These are phyloP conservation scores for Pseudognaphalium luteoalbum DNA, from an alignment of 129 eudicot genomes.

Conservation along the genomic window DNA sequence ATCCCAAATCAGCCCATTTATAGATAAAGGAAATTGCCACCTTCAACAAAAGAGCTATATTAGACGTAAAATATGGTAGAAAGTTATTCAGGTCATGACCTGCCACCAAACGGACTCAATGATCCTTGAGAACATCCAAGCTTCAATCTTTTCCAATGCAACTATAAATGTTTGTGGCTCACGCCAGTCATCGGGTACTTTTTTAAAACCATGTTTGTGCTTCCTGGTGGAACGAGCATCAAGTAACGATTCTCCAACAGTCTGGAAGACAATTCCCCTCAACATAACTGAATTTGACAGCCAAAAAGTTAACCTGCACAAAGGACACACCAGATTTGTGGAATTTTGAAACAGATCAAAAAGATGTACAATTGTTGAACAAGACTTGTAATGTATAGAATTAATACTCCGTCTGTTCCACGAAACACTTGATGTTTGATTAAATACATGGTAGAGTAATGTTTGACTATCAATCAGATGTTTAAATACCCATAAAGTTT, in stretches of 20 bases:
- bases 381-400: not conserved
- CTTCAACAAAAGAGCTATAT: not conserved
- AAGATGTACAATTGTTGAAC: not conserved
- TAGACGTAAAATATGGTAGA: not conserved
- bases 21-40: not conserved
- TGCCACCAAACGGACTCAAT: constrained; percentile 97
- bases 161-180: constrained; percentile 59
- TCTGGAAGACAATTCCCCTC: constrained; percentile 70
- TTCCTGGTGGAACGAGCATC: constrained; percentile 17
- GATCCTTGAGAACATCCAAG: constrained; percentile 85
- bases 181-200: constrained; percentile 64
- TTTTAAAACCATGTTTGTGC: constrained; percentile 33
- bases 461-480: not conserved
- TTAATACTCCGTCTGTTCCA: not conserved
- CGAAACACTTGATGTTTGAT: no score
- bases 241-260: constrained; percentile 23
- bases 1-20: not conserved
- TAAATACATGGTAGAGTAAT: not conserved
- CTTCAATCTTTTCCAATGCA: constrained; percentile 77
- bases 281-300: constrained; percentile 77
- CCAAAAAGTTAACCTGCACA: constrained; percentile 90
- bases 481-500: not conserved
- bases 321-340: constrained; percentile 10
- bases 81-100: constrained; percentile 40
- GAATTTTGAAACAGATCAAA: not conserved